Evolutionary conservation across 108 stramenopile species (phyloP), one percentile per base, ranked within the genome.

Genomic region (Fragilariopsis cylindrus): DNA sequence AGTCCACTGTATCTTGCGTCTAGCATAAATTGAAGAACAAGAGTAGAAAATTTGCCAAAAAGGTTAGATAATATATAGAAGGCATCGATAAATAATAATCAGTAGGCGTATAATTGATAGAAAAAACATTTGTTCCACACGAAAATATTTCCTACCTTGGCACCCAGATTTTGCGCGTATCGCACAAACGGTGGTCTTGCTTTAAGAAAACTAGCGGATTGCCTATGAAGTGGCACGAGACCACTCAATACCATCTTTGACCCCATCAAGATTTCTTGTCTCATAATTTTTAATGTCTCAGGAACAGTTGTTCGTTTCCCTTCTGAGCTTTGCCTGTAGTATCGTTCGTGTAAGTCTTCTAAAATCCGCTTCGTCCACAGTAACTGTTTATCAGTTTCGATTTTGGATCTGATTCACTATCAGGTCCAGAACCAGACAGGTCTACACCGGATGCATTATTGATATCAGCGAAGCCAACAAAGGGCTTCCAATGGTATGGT

Each of bases 401-500:
- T 72, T 7, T 30, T 30, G 30, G 1, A 30, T 30, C 30, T 30
- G 30, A 30, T 30, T 60, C 12, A 11, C 57, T 57, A 5, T 58
- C 57, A 12, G 80, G 82, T 8, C 41, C 65, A 62, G 71, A 62
- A 21, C 58, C 74, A 48, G 88, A 80, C 68, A 88, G 65, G 63
- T 96, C 94, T 21, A 65, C 78, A 15, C 94, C 94, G 13, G 90
- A 77, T 7, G 88, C 78, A 84, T 93, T 96, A 69, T 96, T 96
- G 4, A 96, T 90, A 81, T 96, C 94, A 9, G 89, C 91, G 71
- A 89, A 96, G 30, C 86, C 89, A 40, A 60, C 50, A 74, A 96
- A 96, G 0, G 89, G 85, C 52, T 84, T 65, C 91, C 89, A 93
- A 74, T 92, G 92, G 82, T 93, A 96, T 13, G 94, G 90, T 72